Evolutionary conservation across 2,329 filamentous ascomycete species (phyloP).

Genomic region (Exutisphaerella laricina): DNA sequence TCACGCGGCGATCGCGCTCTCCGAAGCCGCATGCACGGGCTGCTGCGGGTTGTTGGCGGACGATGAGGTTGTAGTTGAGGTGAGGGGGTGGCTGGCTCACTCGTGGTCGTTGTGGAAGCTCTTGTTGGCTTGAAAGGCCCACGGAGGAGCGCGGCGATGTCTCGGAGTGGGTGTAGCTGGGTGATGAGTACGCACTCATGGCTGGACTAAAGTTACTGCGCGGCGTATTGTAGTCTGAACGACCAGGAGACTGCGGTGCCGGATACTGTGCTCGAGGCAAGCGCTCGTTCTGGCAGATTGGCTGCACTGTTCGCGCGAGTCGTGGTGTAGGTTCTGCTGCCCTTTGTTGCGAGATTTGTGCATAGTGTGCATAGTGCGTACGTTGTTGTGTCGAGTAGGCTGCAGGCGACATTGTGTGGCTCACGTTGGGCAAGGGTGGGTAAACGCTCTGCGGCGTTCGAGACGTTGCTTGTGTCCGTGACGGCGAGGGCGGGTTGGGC

Average conservation of each 20-base stretch:
- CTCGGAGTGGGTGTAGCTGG: conserved; percentile 23
- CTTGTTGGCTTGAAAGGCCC: conserved; percentile 8
- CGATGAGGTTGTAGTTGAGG: conserved; percentile 46
- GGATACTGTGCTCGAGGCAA: background rate
- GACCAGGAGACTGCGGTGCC: background rate
- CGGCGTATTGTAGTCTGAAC: background rate
- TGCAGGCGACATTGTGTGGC: conserved; percentile 10
- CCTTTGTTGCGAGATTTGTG: too few relatives aligned
- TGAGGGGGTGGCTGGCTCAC: conserved; percentile 21
- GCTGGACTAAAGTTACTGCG: too few relatives aligned
- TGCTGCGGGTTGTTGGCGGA: conserved; percentile 72
- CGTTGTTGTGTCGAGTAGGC: conserved; percentile 22
- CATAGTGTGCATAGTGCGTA: too few relatives aligned
- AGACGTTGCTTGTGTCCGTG: conserved; percentile 9
- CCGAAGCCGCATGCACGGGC: conserved; percentile 79
- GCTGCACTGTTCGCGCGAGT: too few relatives aligned
- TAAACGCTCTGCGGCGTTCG: conserved; percentile 25
- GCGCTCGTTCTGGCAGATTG: too few relatives aligned
- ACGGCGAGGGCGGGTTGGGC: conserved; percentile 31
- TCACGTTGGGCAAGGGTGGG: conserved; percentile 11
- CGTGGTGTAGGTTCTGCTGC: too few relatives aligned
- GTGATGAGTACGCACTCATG: conserved; percentile 20
- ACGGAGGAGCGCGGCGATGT: conserved; percentile 25
- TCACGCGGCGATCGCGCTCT: conserved; percentile 72
- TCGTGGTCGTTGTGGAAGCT: conserved; percentile 7